Conservation (phyloP, 2,329 filamentous ascomycete species). For the Aspergillus nomiae region DNA sequence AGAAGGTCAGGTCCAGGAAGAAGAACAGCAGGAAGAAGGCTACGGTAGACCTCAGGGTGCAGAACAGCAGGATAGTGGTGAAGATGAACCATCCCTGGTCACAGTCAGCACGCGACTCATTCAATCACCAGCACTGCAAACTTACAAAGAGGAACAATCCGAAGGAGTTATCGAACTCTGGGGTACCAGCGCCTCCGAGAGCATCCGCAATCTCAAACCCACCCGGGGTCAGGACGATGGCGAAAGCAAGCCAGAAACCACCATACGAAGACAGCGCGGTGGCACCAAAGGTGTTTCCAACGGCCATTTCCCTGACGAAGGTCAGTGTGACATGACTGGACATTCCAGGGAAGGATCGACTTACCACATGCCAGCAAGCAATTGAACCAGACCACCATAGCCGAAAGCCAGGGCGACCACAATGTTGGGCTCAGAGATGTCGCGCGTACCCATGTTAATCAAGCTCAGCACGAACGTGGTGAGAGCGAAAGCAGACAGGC, state of each 20-base stretch:
- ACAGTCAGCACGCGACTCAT: slow-evolving; percentile 10
- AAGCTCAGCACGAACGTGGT: slow-evolving; percentile 78
- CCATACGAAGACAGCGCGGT: slow-evolving; percentile 80
- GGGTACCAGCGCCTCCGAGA: slow-evolving; percentile 38
- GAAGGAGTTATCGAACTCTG: slow-evolving; percentile 61
- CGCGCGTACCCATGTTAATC: slow-evolving; percentile 69
- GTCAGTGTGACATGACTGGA: slow-evolving; percentile 8
- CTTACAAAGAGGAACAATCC: slow-evolving; percentile 71
- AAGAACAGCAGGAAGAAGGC: slow-evolving; percentile 80
- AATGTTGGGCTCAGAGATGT: slow-evolving; percentile 64
- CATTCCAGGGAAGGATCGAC: slow-evolving; percentile 22
- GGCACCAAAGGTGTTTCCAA: slow-evolving; percentile 85
- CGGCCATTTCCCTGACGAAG: slow-evolving; percentile 73
- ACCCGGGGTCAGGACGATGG: slow-evolving; percentile 68
- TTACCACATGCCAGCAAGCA: slow-evolving; percentile 85
- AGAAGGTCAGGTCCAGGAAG: slow-evolving; percentile 73
- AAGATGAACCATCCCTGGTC: slow-evolving; percentile 79
- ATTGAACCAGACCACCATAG: slow-evolving; percentile 77
- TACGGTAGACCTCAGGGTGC: slow-evolving; percentile 74
- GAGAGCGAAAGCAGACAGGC: slow-evolving; percentile 76
- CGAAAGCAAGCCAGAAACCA: slow-evolving; percentile 80
- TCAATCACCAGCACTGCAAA: slow-evolving; percentile 3
- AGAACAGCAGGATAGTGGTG: slow-evolving; percentile 71
- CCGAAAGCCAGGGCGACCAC: slow-evolving; percentile 70
- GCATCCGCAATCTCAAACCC: slow-evolving; percentile 61